A percentile compares a stretch with the other conserved stretches of the same genome.
phyloP scores from a whole-genome alignment of 352 stramenopile genomes.

The Albugo candida region DNA sequence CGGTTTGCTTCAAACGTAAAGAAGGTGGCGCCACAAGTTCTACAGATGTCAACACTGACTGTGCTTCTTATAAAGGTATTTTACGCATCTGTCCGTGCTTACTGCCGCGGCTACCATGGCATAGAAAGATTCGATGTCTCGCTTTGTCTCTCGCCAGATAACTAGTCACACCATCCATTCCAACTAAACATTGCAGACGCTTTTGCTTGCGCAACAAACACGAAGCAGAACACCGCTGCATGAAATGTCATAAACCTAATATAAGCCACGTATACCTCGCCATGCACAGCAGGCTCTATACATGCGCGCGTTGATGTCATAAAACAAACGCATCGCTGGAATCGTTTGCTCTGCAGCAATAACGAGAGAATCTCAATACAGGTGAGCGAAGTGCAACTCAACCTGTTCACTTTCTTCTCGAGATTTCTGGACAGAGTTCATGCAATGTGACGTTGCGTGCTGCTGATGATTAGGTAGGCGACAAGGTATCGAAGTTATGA shows the following conservation, averaged over 20 bases:
- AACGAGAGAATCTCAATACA: slow-evolving; percentile 7
- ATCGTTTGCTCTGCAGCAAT: neutral
- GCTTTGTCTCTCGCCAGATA: slow-evolving; percentile 19
- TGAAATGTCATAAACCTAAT: neutral
- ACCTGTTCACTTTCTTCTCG: slow-evolving; percentile 45
- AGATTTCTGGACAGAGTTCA: slow-evolving; percentile 30
- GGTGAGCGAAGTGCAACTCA: slow-evolving; percentile 23
- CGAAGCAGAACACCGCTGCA: neutral
- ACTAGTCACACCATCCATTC: slow-evolving; percentile 20
- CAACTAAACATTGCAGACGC: slow-evolving; percentile 14
- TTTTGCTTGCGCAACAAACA: slow-evolving; percentile 11
- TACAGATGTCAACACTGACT: slow-evolving; percentile 50
- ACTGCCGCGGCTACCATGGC: neutral
- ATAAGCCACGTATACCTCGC: too few species aligned
- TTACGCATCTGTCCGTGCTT: slow-evolving; percentile 31
- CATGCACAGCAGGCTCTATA: too few species aligned
- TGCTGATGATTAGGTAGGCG: slow-evolving; percentile 97
- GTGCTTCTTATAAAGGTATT: slow-evolving; percentile 41
- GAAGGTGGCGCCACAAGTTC: slow-evolving; percentile 61
- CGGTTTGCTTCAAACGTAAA: slow-evolving; percentile 61
- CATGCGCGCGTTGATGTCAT: too few species aligned
- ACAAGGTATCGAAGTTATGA: slow-evolving; percentile 52
- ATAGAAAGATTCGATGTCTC: neutral
- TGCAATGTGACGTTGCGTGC: slow-evolving; percentile 81
- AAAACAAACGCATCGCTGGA: too few species aligned